A percentile compares a stretch with the other conserved stretches of the same genome.
These are phyloP conservation scores for Skeletonema marinoi DNA, from an alignment of 108 stramenopile species.

Conservation along the genomic window DNA sequence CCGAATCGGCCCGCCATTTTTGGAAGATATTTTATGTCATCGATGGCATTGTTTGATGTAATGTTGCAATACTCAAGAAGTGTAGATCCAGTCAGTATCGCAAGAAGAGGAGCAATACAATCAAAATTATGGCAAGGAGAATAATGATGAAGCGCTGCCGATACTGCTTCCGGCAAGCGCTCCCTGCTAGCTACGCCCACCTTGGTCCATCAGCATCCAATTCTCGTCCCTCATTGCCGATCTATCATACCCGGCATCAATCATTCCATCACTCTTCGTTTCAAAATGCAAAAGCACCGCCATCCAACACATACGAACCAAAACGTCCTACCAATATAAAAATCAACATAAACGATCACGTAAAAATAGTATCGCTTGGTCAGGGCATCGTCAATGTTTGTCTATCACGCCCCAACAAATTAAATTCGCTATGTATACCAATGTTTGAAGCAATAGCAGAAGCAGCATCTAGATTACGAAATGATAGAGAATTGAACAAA, in stretches of 20 bases:
- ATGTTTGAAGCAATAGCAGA: slow-evolving; percentile 88
- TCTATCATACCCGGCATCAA: background rate
- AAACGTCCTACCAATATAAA: background rate
- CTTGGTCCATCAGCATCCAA: background rate
- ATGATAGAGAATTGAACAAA: slow-evolving; percentile 33
- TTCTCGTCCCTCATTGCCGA: background rate
- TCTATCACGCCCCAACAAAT: slow-evolving; percentile 75
- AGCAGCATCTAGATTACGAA: slow-evolving; percentile 45
- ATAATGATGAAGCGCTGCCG: background rate
- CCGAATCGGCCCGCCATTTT: too few species aligned
- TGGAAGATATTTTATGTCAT: too few species aligned
- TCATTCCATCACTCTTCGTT: background rate
- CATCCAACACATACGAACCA: background rate
- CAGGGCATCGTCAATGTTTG: slow-evolving; percentile 58
- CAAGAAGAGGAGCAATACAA: background rate
- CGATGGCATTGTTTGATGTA: too few species aligned
- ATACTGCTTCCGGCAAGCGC: background rate
- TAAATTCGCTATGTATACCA: slow-evolving; percentile 72
- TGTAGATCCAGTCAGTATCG: too few species aligned
- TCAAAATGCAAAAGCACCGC: background rate
- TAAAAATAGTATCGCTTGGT: slow-evolving; percentile 25
- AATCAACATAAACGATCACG: slow-evolving; percentile 23
- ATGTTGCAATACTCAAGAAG: too few species aligned
- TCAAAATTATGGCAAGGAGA: background rate
- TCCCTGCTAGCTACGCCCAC: background rate